phyloP scores from a whole-genome alignment of 805 yeast species.

The Candida nonsorbophila region DNA sequence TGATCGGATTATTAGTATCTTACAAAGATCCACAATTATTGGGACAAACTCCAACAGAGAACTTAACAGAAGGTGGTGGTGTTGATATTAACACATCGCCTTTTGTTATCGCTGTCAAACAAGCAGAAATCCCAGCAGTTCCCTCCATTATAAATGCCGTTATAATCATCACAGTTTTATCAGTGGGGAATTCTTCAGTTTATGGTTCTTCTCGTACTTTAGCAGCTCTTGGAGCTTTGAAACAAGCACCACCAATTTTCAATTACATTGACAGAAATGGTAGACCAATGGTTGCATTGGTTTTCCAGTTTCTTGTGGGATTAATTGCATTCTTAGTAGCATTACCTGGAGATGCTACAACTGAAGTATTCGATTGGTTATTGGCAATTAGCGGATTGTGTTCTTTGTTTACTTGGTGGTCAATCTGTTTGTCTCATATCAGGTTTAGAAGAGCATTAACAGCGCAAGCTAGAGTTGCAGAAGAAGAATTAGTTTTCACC shows the following conservation, averaged over 20 bases:
- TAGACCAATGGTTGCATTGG: conserved; percentile 23
- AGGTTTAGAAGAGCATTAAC: conserved; percentile 22
- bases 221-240: conserved; percentile 26
- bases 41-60: conserved; percentile 11
- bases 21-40: conserved; percentile 15
- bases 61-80: conserved; percentile 10
- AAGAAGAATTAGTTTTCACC: conserved; percentile 28
- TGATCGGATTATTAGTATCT: conserved; percentile 54
- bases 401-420: conserved; percentile 23
- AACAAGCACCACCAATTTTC: conserved; percentile 22
- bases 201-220: conserved; percentile 29
- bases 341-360: conserved; percentile 23
- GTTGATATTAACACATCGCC: conserved; percentile 28
- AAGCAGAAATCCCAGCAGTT: conserved; percentile 22
- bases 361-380: conserved; percentile 27
- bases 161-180: conserved; percentile 25
- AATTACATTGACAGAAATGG: conserved; percentile 25
- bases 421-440: conserved; percentile 25
- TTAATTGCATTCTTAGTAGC: conserved; percentile 23
- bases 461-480: conserved; percentile 15
- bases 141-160: conserved; percentile 30
- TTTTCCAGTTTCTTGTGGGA: conserved; percentile 20
- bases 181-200: conserved; percentile 32
- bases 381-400: conserved; percentile 25
- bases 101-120: conserved; percentile 32